phyloP scores from a whole-genome alignment of 768 basidiomycete genomes.

The Lactarius hatsudake region DNA sequence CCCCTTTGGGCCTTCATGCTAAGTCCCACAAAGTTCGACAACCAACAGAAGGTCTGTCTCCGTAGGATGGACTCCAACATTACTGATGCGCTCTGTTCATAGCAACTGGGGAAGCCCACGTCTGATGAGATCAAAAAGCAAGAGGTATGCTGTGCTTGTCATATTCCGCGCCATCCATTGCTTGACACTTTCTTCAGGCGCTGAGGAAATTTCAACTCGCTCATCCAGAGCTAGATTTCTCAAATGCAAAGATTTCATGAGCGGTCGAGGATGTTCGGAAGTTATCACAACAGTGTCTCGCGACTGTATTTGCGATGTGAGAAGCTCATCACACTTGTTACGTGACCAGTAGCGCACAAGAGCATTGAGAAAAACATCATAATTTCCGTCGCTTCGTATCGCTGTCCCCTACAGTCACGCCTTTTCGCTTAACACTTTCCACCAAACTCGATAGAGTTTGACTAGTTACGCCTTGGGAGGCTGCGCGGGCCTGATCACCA shows the following conservation, averaged over 20 bases:
- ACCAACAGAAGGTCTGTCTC: slow-evolving; percentile 62
- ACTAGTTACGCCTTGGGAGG: slow-evolving; percentile 1
- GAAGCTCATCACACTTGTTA: slow-evolving; percentile 1
- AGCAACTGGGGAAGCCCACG: slow-evolving; percentile 96
- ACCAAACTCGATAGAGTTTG: slow-evolving; percentile 62
- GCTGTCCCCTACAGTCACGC: slow-evolving; percentile 33
- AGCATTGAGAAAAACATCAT: slow-evolving; percentile 1
- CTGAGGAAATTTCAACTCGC: slow-evolving; percentile 84
- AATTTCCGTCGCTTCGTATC: slow-evolving; percentile 37
- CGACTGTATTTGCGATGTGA: slow-evolving; percentile 6
- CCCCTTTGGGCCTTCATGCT: neutral
- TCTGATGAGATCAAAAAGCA: slow-evolving; percentile 92
- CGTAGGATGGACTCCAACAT: neutral
- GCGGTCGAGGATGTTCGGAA: neutral
- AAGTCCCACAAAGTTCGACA: slow-evolving; percentile 55
- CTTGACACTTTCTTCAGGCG: slow-evolving; percentile 44
- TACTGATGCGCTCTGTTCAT: slow-evolving; percentile 23
- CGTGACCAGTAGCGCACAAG: neutral
- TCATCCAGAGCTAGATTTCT: slow-evolving; percentile 95
- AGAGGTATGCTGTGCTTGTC: slow-evolving; percentile 50
- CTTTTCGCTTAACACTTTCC: slow-evolving; percentile 86
- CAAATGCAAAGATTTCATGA: slow-evolving; percentile 83
- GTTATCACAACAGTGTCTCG: neutral
- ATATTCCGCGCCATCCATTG: neutral
- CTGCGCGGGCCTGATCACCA: slow-evolving; percentile 9